A percentile compares a stretch with the other conserved stretches of the same genome.
Conservation (phyloP, 2,329 filamentous ascomycete species). For the Curvularia eragrostidis region DNA sequence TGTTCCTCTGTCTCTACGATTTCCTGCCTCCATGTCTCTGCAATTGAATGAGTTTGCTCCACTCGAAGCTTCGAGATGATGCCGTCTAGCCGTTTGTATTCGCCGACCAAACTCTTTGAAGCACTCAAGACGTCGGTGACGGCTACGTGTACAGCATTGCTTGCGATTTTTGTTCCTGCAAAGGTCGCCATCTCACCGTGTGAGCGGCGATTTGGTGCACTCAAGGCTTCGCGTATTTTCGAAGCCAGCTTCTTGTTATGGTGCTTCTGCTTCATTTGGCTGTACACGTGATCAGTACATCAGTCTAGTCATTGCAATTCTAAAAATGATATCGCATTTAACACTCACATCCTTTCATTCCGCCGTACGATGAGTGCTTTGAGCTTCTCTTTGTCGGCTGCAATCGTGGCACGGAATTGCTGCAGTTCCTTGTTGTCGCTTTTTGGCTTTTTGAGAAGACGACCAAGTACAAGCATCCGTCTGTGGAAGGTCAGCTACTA, state of each 20-base stretch:
- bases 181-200: slow-evolving; percentile 14
- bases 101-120: slow-evolving; percentile 28
- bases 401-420: slow-evolving; percentile 29
- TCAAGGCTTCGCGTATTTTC: slow-evolving; percentile 28
- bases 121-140: slow-evolving; percentile 21
- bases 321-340: not conserved
- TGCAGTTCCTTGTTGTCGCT: slow-evolving; percentile 31
- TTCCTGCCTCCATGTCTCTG: slow-evolving; percentile 35
- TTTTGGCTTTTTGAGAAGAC: slow-evolving; percentile 29
- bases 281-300: slow-evolving; percentile 10
- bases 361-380: slow-evolving; percentile 29
- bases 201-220: slow-evolving; percentile 16
- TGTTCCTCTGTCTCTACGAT: slow-evolving; percentile 30
- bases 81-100: slow-evolving; percentile 37
- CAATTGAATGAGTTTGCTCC: slow-evolving; percentile 22
- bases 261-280: slow-evolving; percentile 22
- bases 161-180: slow-evolving; percentile 22
- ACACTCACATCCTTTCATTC: slow-evolving; percentile 31
- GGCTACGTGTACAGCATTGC: slow-evolving; percentile 25
- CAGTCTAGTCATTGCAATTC: not conserved
- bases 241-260: slow-evolving; percentile 33
- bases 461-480: slow-evolving; percentile 27
- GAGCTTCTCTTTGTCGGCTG: slow-evolving; percentile 24
- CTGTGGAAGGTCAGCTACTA: slow-evolving; percentile 20
- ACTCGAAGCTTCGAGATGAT: slow-evolving; percentile 24